Evolutionary conservation across 2,329 filamentous ascomycete species (phyloP), one percentile per base, ranked within the genome.

Genomic region (Alternaria solani): DNA sequence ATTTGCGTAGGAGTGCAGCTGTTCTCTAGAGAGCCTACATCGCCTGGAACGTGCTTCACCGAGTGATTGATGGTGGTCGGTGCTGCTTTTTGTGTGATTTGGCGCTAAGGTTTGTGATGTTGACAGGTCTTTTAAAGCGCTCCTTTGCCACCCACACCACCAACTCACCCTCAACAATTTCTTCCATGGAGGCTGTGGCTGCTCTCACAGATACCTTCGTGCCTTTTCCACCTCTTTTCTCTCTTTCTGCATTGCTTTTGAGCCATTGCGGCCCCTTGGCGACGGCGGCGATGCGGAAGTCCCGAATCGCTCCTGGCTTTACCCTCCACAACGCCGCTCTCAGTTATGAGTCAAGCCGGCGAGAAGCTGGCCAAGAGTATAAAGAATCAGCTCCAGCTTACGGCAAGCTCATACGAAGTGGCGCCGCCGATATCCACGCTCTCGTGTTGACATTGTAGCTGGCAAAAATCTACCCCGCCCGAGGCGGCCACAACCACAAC

Each of bases 91-190:
- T 34, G 32, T 28, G 26, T 3, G 16, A 34, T 43, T 41, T 20
- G 44, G 54, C 44, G 44, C 54, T 51, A 51, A 34, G 28, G 7
- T 32, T 49, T 51, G 34, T 51, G n/a, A 44, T 54, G 41, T 43
- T 47, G 32, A 34, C 12, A 56, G 42, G 20, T 26, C 32, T 54
- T 46, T 51, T 23, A 9, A 47, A 38, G 36, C 25, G 30, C 36
- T 41, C 58, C 36, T 43, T 42, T 20, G 38, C 47, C 34, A 41
- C 51, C 41, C 32, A 30, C 48, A 61, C 41, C 47, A 61, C 12
- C 42, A 44, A 30, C 43, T 26, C 54, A 53, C 44, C 36, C 38
- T 43, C n/a, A 53, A 39, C 48, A 38, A 57, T 6, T 36, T 25
- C 11, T 30, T 18, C n/a, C 6, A 7, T 8, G 9, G 11, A 20